Conservation (phyloP, 345 rosid genomes). For the Draba incana region DNA sequence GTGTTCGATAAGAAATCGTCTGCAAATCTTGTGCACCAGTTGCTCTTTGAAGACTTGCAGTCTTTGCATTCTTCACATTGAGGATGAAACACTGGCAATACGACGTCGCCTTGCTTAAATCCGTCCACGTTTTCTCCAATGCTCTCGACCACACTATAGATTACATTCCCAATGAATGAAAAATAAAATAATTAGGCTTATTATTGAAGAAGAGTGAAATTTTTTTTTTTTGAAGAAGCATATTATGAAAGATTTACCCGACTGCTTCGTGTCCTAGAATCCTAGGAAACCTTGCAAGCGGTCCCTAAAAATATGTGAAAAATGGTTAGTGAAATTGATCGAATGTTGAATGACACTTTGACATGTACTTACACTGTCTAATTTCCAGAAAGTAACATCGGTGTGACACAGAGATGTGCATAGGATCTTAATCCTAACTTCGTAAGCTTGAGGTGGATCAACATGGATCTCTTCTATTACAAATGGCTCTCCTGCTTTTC, state of each 20-base stretch:
- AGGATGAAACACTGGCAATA: constrained; percentile 58
- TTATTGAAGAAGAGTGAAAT: constrained; percentile 10
- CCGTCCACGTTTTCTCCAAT: constrained; percentile 63
- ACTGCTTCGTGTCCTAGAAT: constrained; percentile 80
- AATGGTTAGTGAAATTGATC: neutral
- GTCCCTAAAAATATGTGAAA: constrained; percentile 44
- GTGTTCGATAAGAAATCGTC: neutral
- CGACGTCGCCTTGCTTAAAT: constrained; percentile 59
- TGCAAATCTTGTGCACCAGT: constrained; percentile 48
- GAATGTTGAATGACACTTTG: neutral
- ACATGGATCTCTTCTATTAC: constrained; percentile 67
- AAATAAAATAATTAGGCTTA: neutral
- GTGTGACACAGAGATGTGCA: constrained; percentile 76
- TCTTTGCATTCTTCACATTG: constrained; percentile 61
- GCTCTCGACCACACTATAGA: constrained; percentile 70
- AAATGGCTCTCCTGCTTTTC: constrained; percentile 54
- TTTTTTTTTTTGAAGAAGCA: neutral
- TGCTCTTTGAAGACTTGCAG: constrained; percentile 60
- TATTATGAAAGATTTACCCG: constrained; percentile 49
- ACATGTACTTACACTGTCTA: constrained; percentile 42
- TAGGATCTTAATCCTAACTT: constrained; percentile 68
- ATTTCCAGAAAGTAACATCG: constrained; percentile 59
- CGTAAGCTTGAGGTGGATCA: constrained; percentile 71
- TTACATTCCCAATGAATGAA: neutral
- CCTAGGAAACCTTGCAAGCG: constrained; percentile 52